Base-by-base conservation (phyloP, 2,329 filamentous ascomycete species). In the Aspergillus neotritici region DNA sequence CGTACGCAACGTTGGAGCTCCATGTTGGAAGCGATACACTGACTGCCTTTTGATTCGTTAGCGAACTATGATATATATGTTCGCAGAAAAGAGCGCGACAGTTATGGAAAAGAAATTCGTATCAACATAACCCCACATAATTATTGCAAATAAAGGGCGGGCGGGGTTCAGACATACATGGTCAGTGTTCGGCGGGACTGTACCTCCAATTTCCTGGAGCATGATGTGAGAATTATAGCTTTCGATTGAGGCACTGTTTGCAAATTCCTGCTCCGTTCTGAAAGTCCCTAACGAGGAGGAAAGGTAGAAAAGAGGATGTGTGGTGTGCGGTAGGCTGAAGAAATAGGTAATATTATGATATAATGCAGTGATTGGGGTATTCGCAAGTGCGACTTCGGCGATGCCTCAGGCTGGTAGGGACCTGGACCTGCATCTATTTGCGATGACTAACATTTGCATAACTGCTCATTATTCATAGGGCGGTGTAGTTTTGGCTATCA, bases 1-100 rank as follows among this genome's bases (percentile, higher is more conserved):
- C 93, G 61, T 98, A 98, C 32, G 82, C 91, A 31, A 98, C 75
- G 58, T 94, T 97, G 52, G 89, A 76, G 53, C 76, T 77, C 93
- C 93, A 98, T 69, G 89, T 94, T 31, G 93, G 93, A 17, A 98
- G 73, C 12, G 93, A 97, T 33, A 97, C 91, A 65, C 91, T 97
- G 52, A 97, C 87, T 52, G 91, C 93, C 90, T 96, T 25, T 42
- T 41, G n/a, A 21, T 34, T 31, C 17, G 34, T 41, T 14, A 41
- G 34, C 47, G 34, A 53, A 48, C 31, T 42, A 39, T 8, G 38
- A 15, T 17, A 36, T 29, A 13, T 5, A 25, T 25, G 21, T 9
- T 9, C 9, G 21, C 21, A 25, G 9, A 25, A 9, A 5, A 9
- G 7, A 25, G 7, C 7, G 21, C 21, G 21, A 25, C 6, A 25